Conservation (phyloP, 139 green algal species). For the Diplosphaera chodatii region DNA sequence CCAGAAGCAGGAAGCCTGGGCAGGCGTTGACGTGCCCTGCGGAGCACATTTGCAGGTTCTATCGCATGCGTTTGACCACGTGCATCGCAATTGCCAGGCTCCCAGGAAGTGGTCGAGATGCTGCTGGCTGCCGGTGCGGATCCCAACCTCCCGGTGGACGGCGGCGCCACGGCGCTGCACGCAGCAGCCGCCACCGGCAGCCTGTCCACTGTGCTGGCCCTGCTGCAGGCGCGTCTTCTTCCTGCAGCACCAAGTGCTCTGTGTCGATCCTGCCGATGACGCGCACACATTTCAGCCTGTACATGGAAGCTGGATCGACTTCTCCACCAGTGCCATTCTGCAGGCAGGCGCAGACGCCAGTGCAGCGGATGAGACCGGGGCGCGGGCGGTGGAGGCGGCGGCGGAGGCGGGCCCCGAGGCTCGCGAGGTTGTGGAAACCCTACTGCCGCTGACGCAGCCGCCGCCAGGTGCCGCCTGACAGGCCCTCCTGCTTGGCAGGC, state of each 20-base stretch:
- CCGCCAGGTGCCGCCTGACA: background rate
- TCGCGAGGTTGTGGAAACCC: slow-evolving; percentile 18
- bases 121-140: slow-evolving; percentile 14
- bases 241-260: no score
- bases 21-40: no score
- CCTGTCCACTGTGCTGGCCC: slow-evolving; percentile 6
- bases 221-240: slow-evolving; percentile 43
- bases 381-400: slow-evolving; percentile 17
- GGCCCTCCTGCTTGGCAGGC: no score
- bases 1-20: no score
- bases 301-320: no score
- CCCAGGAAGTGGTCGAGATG: background rate
- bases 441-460: slow-evolving; percentile 16
- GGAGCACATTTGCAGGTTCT: no score
- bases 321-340: no score
- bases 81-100: no score
- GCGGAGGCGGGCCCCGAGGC: slow-evolving; percentile 12
- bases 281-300: no score
- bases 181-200: slow-evolving; percentile 28
- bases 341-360: slow-evolving; percentile 11
- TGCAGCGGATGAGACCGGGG: slow-evolving; percentile 18
- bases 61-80: no score
- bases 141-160: slow-evolving; percentile 16
- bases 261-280: no score
- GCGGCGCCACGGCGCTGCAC: slow-evolving; percentile 34